phyloP scores from a whole-genome alignment of 169 alveolate species.

The Blepharisma undulans region DNA sequence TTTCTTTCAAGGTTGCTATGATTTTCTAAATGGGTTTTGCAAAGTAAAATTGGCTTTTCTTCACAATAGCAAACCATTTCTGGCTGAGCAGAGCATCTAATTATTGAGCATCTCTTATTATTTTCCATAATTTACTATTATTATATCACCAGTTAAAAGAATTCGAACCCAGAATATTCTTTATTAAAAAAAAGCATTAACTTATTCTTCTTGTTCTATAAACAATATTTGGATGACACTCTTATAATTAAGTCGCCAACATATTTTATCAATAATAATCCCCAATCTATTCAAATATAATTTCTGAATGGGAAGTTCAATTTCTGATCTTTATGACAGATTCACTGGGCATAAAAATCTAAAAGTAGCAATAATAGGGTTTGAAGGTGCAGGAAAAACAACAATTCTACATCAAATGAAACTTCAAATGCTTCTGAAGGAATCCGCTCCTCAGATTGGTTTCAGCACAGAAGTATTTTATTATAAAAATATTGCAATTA shows the following conservation, averaged over 20 bases:
- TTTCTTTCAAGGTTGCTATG: neutral
- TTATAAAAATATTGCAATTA: slow-evolving; percentile 92
- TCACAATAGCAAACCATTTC: neutral
- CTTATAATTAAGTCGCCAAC: too few relatives aligned
- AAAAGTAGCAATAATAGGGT: slow-evolving; percentile 90
- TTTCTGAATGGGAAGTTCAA: neutral
- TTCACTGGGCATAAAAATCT: neutral
- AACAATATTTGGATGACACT: too few relatives aligned
- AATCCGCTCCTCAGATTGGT: slow-evolving; percentile 91
- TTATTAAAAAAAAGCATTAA: too few relatives aligned
- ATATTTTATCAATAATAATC: too few relatives aligned
- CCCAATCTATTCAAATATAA: too few relatives aligned
- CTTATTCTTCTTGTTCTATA: too few relatives aligned
- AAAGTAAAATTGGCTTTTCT: too few relatives aligned
- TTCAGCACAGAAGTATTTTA: slow-evolving; percentile 95
- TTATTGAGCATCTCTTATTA: neutral
- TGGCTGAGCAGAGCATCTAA: neutral
- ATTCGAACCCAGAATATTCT: too few relatives aligned
- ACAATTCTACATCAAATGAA: slow-evolving; percentile 88
- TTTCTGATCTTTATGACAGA: neutral
- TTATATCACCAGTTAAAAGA: too few relatives aligned
- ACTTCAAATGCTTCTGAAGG: slow-evolving; percentile 83
- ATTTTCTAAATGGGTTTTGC: neutral
- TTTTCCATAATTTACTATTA: neutral
- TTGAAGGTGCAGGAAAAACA: slow-evolving; percentile 93